Base-by-base conservation (phyloP, 352 stramenopile genomes). In the Pythium plurisporium region DNA sequence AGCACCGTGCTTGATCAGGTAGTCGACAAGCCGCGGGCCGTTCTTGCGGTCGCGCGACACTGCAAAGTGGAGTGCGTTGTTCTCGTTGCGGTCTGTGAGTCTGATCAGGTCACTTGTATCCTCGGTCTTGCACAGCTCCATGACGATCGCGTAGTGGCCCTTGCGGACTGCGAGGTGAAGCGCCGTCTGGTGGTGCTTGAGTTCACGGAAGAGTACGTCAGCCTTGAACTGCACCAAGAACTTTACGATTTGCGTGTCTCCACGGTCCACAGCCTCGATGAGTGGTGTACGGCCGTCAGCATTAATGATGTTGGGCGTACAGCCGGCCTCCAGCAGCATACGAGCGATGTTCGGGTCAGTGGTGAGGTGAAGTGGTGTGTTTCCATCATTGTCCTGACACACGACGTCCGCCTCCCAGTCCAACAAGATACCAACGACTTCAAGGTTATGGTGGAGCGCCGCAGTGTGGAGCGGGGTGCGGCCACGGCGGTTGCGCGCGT, bases 21-120 rank as follows among this genome's bases (percentile, higher is more conserved):
- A 92, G 62, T 94, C 80, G 15, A 94, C 78, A 5, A 94, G 69
- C 4, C 82, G 80, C 41, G 73, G 76, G 14, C 82, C 82, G 59
- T 92, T 94, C 69, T 92, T 92, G 36, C 84, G 84, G 62, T 92
- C 82, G 7, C 79, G 75, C 44, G 84, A 84, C 2, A 92, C 80
- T 5, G 84, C 82, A 62, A 94, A 92, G 65, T 92, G 84, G 2
- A 94, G 73, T 23, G 74, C 81, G 40, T 88, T 94, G 74, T 94
- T 94, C 38, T 83, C 82, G 58, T 92, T 92, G 47, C 82, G 82
- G 55, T 92, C 82, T 5, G 82, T 91, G 20, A 90, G 46, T 45
- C 85, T 64, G 44, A 94, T 74, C 27, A 94, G 65, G 20, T 86
- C 64, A 3, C 69, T 55, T 19, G 88, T 76, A 26, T 89, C 79